Conservation (phyloP, 2,329 filamentous ascomycete genomes). For the Pseudogymnoascus sp. region DNA sequence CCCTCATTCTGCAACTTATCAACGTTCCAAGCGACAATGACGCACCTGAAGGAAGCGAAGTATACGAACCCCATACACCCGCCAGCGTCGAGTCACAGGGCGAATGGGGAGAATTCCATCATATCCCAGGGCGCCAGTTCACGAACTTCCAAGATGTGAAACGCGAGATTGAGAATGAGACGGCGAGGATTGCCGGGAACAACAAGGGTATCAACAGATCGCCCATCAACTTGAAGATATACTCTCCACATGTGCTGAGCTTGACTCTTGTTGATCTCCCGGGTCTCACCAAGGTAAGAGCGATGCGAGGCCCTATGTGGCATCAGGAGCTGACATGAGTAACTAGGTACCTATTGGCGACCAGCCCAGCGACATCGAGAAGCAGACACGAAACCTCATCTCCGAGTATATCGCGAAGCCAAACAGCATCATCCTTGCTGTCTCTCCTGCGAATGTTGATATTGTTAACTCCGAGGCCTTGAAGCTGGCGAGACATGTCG, state of each 20-base stretch:
- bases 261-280: slow-evolving; percentile 93
- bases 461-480: slow-evolving; percentile 96
- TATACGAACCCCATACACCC: slow-evolving; percentile 67
- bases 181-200: slow-evolving; percentile 83
- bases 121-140: slow-evolving; percentile 82
- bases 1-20: slow-evolving; percentile 95
- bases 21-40: slow-evolving; percentile 78
- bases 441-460: slow-evolving; percentile 95
- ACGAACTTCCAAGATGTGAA: slow-evolving; percentile 90
- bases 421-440: slow-evolving; percentile 94
- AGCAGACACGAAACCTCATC: slow-evolving; percentile 93
- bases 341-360: slow-evolving; percentile 86
- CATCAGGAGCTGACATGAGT: not conserved
- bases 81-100: slow-evolving; percentile 60
- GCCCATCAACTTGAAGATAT: slow-evolving; percentile 97
- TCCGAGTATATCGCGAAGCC: slow-evolving; percentile 98
- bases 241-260: slow-evolving; percentile 93
- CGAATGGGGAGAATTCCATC: slow-evolving; percentile 93
- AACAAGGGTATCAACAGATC: slow-evolving; percentile 98
- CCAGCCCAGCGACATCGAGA: slow-evolving; percentile 95
- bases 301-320: not conserved
- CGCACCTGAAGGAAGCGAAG: slow-evolving; percentile 55
- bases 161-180: slow-evolving; percentile 95
- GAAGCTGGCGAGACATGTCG: slow-evolving; percentile 94
- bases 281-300: slow-evolving; percentile 78